Evolutionary conservation across 768 basidiomycete genomes (phyloP).

Genomic region (Tylopilus sp.): DNA sequence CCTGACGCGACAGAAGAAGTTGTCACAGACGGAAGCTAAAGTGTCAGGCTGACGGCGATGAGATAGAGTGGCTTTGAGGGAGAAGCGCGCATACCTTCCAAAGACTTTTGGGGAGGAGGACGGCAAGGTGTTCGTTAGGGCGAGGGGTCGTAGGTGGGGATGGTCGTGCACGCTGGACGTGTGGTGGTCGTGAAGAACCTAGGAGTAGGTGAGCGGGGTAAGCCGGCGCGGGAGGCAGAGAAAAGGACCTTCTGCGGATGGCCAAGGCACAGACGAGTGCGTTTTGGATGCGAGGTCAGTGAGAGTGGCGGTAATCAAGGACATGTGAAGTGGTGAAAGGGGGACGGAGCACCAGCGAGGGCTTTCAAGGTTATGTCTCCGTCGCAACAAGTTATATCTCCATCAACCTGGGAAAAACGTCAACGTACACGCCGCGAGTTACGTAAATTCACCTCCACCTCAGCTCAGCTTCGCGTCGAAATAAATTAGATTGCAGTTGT

Average conservation of each 20-base stretch:
- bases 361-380: conserved; percentile 7
- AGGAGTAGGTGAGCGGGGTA: background rate
- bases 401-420: conserved; percentile 25
- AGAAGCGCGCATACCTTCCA: conserved; percentile 59
- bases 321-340: conserved; percentile 28
- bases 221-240: background rate
- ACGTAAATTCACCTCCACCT: conserved; percentile 10
- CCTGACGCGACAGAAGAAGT: conserved; percentile 59
- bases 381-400: conserved; percentile 34
- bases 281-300: conserved; percentile 28
- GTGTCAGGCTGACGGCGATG: conserved; percentile 52
- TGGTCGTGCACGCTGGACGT: conserved; percentile 15
- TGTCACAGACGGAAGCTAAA: conserved; percentile 63
- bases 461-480: conserved; percentile 12
- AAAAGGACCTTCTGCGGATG: conserved; percentile 16
- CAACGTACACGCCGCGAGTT: conserved; percentile 10
- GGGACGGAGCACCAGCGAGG: conserved; percentile 5
- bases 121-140: conserved; percentile 72
- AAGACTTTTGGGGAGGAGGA: conserved; percentile 61
- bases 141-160: conserved; percentile 23
- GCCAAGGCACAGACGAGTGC: conserved; percentile 16
- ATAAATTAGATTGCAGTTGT: background rate
- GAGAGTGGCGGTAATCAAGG: conserved; percentile 23
- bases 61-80: conserved; percentile 2
- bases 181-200: conserved; percentile 25